Evolutionary conservation across 305 asterid genomes (phyloP).

Genomic region (Solanum aculeatissimum): DNA sequence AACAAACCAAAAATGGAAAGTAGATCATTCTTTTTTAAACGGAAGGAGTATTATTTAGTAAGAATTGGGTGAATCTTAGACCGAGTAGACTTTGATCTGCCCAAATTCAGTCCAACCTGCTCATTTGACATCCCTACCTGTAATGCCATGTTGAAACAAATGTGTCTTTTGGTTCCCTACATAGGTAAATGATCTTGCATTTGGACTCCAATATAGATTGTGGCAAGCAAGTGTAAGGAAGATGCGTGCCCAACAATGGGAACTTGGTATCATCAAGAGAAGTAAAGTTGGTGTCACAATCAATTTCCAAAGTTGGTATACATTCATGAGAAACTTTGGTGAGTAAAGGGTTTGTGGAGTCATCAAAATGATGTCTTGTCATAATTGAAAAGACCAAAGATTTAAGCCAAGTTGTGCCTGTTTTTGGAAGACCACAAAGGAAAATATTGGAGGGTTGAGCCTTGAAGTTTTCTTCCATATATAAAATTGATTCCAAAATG

Average conservation of each 20-base stretch:
- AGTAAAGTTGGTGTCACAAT: neutral
- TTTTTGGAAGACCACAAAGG: neutral
- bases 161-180: neutral
- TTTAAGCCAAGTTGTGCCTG: constrained; percentile 4
- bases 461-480: neutral
- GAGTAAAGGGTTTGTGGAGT: neutral
- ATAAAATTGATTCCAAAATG: neutral
- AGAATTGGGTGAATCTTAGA: no score
- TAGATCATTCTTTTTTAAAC: no score
- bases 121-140: no score
- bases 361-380: neutral
- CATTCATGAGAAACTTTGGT: neutral
- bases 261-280: neutral
- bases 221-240: neutral
- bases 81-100: no score
- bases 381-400: neutral
- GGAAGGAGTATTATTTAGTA: no score
- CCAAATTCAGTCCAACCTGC: no score
- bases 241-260: neutral
- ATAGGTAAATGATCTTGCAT: neutral
- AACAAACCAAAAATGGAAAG: no score
- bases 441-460: neutral
- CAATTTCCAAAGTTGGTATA: neutral
- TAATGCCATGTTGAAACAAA: neutral
- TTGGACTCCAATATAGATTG: neutral